Conservation (phyloP, 495 filamentous ascomycete genomes). For the Thozetella sp. region DNA sequence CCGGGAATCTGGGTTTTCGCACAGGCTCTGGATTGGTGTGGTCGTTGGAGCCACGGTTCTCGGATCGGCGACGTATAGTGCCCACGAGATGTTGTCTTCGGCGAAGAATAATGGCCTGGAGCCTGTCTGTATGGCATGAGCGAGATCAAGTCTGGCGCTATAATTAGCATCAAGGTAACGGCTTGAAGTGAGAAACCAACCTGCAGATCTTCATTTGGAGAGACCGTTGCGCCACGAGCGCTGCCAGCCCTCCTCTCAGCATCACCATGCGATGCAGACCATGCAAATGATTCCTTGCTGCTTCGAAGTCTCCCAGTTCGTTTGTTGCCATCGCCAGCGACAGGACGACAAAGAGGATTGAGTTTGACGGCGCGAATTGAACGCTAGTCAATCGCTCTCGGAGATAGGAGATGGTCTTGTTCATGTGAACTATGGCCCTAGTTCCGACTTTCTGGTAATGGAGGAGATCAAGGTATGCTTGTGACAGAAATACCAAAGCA, state of each 20-base stretch:
- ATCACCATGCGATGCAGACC: background rate
- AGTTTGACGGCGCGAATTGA: background rate
- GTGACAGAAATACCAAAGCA: background rate
- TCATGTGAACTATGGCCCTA: background rate
- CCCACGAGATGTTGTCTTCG: background rate
- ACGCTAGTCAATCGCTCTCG: background rate
- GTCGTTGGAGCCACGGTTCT: background rate
- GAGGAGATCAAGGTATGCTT: background rate
- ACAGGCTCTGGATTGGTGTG: background rate
- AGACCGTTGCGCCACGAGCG: background rate
- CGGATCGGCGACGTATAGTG: background rate
- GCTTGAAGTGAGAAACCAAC: background rate
- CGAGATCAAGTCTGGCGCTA: background rate
- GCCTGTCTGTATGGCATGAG: background rate
- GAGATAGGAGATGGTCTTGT: background rate
- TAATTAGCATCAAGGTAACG: background rate
- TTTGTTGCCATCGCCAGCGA: background rate
- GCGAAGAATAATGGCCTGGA: background rate
- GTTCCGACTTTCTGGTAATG: background rate
- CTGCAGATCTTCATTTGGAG: background rate
- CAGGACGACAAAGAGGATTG: background rate
- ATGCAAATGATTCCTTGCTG: background rate
- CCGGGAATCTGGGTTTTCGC: background rate
- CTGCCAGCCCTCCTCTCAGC: background rate
- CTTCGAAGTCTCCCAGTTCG: background rate